Conservation (phyloP, 768 basidiomycete genomes). For the Scleroderma citrinum region DNA sequence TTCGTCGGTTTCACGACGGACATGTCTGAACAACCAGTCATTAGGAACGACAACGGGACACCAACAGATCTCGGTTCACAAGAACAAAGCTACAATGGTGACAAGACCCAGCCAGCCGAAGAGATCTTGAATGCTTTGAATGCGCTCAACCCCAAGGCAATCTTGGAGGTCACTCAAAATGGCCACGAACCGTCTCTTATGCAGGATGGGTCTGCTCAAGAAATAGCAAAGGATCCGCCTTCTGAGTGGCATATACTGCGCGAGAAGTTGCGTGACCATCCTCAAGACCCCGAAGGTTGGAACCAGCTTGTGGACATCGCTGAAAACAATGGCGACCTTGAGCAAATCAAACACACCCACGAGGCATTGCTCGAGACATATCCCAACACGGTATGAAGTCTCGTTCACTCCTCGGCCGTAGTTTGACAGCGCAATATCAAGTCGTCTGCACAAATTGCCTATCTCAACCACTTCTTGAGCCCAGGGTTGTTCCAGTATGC, state of each 20-base stretch:
- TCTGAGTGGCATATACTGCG: constrained; percentile 67
- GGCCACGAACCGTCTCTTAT: constrained; percentile 19
- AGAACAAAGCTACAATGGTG: constrained; percentile 22
- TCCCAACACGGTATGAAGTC: constrained; percentile 81
- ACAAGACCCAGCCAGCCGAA: constrained; percentile 32
- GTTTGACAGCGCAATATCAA: constrained; percentile 31
- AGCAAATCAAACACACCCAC: constrained; percentile 75
- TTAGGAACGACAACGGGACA: constrained; percentile 18
- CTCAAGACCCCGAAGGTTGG: constrained; percentile 75
- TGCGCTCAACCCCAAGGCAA: constrained; percentile 26
- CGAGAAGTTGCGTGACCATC: constrained; percentile 56
- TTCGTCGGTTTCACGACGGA: constrained; percentile 25
- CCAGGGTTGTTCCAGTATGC: constrained; percentile 66
- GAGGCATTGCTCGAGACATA: constrained; percentile 78
- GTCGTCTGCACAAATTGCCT: constrained; percentile 81
- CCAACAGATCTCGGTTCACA: constrained; percentile 22
- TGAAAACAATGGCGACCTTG: constrained; percentile 70
- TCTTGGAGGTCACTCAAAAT: constrained; percentile 21
- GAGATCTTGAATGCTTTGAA: constrained; percentile 33
- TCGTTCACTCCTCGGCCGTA: constrained; percentile 18
- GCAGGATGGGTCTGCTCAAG: constrained; percentile 19
- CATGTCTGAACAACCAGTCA: constrained; percentile 34
- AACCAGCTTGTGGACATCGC: constrained; percentile 72
- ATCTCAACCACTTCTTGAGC: constrained; percentile 71
- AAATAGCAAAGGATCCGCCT: constrained; percentile 30